A percentile compares a stretch with the other conserved stretches of the same genome.
Evolutionary conservation across 805 yeast species (phyloP).

Genomic region (Huiozyma sinensis): DNA sequence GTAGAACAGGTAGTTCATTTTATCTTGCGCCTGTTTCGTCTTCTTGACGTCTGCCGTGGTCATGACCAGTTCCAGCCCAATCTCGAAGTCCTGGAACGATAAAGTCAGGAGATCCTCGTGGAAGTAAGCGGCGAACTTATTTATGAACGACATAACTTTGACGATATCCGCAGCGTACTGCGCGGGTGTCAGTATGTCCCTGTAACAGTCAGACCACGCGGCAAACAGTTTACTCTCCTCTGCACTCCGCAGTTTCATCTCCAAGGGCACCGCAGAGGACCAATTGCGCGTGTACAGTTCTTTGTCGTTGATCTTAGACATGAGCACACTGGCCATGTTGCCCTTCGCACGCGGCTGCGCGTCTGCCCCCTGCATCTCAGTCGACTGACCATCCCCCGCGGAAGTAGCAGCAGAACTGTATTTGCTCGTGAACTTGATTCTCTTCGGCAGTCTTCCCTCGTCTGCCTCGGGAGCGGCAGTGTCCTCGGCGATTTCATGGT

Average conservation of each 20-base stretch:
- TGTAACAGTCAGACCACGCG: not conserved
- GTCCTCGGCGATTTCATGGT: too few relatives aligned
- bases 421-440: too few relatives aligned
- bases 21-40: constrained; percentile 16
- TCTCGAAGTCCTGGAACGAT: constrained; percentile 25
- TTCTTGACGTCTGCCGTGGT: constrained; percentile 13
- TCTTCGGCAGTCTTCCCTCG: too few relatives aligned
- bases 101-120: constrained; percentile 15
- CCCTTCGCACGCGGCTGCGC: too few relatives aligned
- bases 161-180: constrained; percentile 23
- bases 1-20: constrained; percentile 20
- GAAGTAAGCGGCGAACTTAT: constrained; percentile 19
- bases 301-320: constrained; percentile 2
- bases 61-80: constrained; percentile 19
- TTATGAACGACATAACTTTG: constrained; percentile 23
- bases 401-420: too few relatives aligned
- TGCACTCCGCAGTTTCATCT: too few relatives aligned
- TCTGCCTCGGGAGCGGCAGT: too few relatives aligned
- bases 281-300: constrained; percentile 11
- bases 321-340: not conserved
- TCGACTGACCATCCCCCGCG: too few relatives aligned
- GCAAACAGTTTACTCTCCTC: too few relatives aligned
- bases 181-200: constrained; percentile 8
- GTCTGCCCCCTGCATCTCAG: too few relatives aligned
- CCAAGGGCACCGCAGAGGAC: constrained; percentile 21